Evolutionary conservation across 805 yeast genomes (phyloP), one percentile per base, ranked within the genome.

Genomic region (Candida boleticola): DNA sequence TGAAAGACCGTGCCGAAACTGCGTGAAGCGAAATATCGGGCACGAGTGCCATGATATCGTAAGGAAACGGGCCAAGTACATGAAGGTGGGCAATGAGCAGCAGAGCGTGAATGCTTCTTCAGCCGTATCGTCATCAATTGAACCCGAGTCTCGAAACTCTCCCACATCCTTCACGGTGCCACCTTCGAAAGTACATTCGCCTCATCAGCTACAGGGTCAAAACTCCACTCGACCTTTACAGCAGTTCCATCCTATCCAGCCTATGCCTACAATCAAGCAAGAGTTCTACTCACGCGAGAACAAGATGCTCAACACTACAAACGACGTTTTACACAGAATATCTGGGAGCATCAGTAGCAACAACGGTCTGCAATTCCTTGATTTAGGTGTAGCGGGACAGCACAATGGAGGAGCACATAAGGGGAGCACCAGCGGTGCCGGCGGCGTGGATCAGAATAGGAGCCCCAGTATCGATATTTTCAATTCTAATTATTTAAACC

Each of bases 1-100:
- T 43, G 69, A 73, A 21, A 63, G 93, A 43, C 92, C 93, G 0
- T 85, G 92, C 52, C 73, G 73, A 48, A 85, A 85, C 55, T 85
- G 93, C 61, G 52, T 71, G 17, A 84, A 83, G 55, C 61, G 90
- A 43, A 77, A 79, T 18, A 57, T 79, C n/a, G 74, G 66, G 1
- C 74, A 68, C 41, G 52, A 67, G 10, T 85, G 93, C 57, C 65
- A 63, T 29, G 86, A 83, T 55, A 76, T 80, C 4, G 73, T 71
- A 29, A 59, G 89, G 21, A 82, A 79, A 54, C 52, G 72, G 36
- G 78, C 77, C 7, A 67, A 68, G 44, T 70, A 70, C 47, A 51
- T 68, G 50, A 51, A 45, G 37, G 32, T 14, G 36, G 42, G 37
- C 20, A 39, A 35, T 29, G 31, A 17, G 7, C 5, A n/a, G 7